A percentile compares a stretch with the other conserved stretches of the same genome.
Conservation (phyloP, 1,284 basidiomycete species). For the Apiotrichum siamense region DNA sequence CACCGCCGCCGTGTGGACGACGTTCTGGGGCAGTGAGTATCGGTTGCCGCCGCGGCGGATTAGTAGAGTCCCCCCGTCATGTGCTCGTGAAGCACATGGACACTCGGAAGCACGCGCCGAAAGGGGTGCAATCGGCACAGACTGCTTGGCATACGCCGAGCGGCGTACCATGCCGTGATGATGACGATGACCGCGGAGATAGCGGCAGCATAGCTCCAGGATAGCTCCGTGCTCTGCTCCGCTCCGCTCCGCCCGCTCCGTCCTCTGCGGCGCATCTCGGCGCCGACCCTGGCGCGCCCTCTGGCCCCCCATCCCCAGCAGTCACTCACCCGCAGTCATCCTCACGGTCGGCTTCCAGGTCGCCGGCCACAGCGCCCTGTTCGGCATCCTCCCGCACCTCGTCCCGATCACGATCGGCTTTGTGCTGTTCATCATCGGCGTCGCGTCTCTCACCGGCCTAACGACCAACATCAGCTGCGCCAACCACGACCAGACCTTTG, state of each 20-base stretch:
- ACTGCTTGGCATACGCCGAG: too few species aligned
- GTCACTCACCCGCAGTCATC: conserved; percentile 29
- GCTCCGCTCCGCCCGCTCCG: background rate
- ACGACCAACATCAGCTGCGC: conserved; percentile 41
- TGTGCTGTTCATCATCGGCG: conserved; percentile 47
- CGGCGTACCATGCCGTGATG: too few species aligned
- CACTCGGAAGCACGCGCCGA: conserved; percentile 20
- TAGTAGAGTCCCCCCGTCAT: too few species aligned
- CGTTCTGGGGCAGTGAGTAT: conserved; percentile 9
- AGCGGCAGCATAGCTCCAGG: too few species aligned
- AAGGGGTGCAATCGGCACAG: too few species aligned
- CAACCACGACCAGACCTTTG: conserved; percentile 26
- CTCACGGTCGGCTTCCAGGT: conserved; percentile 43
- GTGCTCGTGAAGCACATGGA: too few species aligned
- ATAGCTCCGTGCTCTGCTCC: too few species aligned
- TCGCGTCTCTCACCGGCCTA: conserved; percentile 42
- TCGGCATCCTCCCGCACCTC: conserved; percentile 46
- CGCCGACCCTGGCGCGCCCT: too few species aligned
- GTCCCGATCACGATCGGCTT: conserved; percentile 39
- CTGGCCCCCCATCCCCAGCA: background rate
- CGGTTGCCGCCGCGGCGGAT: background rate
- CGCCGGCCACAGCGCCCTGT: conserved; percentile 32
- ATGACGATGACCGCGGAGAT: too few species aligned
- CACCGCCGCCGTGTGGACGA: conserved; percentile 43
- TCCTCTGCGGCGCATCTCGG: background rate